Base-by-base conservation (phyloP, 2,329 filamentous ascomycete species). In the Talaromyces sp. region DNA sequence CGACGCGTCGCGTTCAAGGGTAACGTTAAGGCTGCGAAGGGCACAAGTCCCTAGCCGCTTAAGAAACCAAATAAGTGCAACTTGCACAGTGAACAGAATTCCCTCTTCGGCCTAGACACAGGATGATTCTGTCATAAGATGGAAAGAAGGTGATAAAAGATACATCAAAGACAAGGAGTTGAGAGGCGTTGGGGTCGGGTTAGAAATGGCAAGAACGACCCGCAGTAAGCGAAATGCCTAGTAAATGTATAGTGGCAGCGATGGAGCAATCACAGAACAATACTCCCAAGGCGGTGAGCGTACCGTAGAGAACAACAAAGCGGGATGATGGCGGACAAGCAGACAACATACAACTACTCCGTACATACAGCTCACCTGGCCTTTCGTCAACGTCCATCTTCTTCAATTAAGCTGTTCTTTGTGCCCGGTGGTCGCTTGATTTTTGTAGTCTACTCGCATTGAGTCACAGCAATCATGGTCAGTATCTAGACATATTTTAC, bases 261-360 rank as follows among this genome's bases (percentile, higher is more conserved):
- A 31, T 72, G 73, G 76, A 74, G 72, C 76, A 78, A 65, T 65
- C 64, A 65, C 31, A 33, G 9, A 50, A 24, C 24, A 50, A 16
- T 13, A 50, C 67, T 63, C 37, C 7, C 13, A 66, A 59, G 66
- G 65, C 65, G 56, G 47, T 58, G 37, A 43, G 14, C 61, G 13
- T 47, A 11, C 31, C 70, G 68, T 76, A 77, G 76, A 74, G 76
- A 78, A 77, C 76, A 78, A 75, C 76, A 66, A 64, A 66, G 65
- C 65, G 62, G 62, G 65, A 75, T 75, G 74, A 60, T 56, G 71
- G 33, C 52, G 52, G 52, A 56, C 52, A 56, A 19, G 31, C 27
- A 54, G 16, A 14, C 47, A 24, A 52, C 31, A 33, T 22, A 54
- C 50, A 54, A 54, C 31, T 14, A 35, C 33, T 52, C 27, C 27